Evolutionary conservation across 176 grass and related monocot species (phyloP), one percentile per base, ranked within the genome.

Genomic region (Rhipidocladum racemiflorum): DNA sequence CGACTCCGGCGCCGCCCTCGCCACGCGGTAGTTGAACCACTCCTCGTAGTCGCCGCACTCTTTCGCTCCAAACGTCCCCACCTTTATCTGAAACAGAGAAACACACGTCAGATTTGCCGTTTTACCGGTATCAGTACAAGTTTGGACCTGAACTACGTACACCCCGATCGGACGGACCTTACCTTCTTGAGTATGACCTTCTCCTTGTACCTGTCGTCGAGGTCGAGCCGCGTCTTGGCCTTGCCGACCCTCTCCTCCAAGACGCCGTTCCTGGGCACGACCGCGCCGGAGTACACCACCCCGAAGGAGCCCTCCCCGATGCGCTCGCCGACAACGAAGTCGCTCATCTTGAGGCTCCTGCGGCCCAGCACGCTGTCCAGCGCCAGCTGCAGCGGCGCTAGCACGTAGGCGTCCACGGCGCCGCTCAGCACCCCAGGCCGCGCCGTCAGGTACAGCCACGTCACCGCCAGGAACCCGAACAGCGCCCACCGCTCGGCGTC

Each of bases 181-280:
- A 91, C 94, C 94, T 98, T 98, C 83, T 95, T 98, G 61, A 98
- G 86, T 44, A 98, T 87, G 67, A 98, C 95, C 82, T 89, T 95
- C 80, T 98, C 88, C 89, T 98, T 98, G 88, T 89, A 92, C 61
- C 85, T 73, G 40, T 81, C 88, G 74, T 98, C 92, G 51, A 85
- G 46, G 81, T 72, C 63, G 16, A 91, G 71, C 78, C 57, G 88
- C 12, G 77, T 95, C 71, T 83, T 74, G 32, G 85, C 91, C 75
- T 49, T 85, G 15, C 65, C 83, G 12, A 83, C 27, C 51, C 78
- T 71, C 75, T 80, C 88, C 72, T 93, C 86, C 10, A 75, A 5
- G 11, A 43, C 13, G 2, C 78, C 84, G 84, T 87, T 75, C 79
- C 75, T 86, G 0, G 84, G 86, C 75, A 95, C 88, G 24, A 98